Evolutionary conservation across 345 rosid genomes (phyloP), one percentile per base, ranked within the genome.

Genomic region (Camelina sativa): DNA sequence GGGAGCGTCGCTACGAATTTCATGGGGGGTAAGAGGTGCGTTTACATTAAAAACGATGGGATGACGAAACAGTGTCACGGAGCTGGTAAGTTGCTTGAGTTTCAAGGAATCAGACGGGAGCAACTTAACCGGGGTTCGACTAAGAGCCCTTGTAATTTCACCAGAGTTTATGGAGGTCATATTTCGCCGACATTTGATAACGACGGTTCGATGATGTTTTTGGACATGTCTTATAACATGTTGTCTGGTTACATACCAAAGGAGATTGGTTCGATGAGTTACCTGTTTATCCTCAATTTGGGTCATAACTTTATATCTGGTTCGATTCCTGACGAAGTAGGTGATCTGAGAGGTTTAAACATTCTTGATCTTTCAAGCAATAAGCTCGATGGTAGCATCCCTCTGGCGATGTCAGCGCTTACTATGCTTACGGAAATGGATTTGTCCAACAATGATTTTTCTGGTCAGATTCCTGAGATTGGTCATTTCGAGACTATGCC

Each of bases 131-230:
- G 89, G 48, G 80, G 92, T 74, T 89, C 98, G 7, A 65, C 84
- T 15, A 67, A 90, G 77, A 90, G 81, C 69, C 98, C 98, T 17
- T 95, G 99, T 80, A 85, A 90, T 80, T 89, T 90, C 78, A 86
- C 85, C 4, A 81, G 94, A 77, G 87, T 86, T 44, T 95, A 92
- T 67, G 73, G 80, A 15, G 94, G 97, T 23, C 84, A 72, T 30
- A 89, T 89, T 0, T 82, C 89, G 71, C 97, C 97, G 1, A 90
- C 91, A 4, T 95, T 92, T 78, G 82, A 92, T 40, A 78, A 92
- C 51, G 92, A 95, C 8, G 99, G 99, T 17, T 90, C 99, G 3
- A 89, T 95, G 91, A 88, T 92, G 69, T 92, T 95, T 79, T 86
- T 95, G 4, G 99, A 95, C 80, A 83, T 92, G 73, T 95, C 98